Evolutionary conservation across 371 early-diverging fungal species (phyloP).

Genomic region (Lichtheimia corymbifera): DNA sequence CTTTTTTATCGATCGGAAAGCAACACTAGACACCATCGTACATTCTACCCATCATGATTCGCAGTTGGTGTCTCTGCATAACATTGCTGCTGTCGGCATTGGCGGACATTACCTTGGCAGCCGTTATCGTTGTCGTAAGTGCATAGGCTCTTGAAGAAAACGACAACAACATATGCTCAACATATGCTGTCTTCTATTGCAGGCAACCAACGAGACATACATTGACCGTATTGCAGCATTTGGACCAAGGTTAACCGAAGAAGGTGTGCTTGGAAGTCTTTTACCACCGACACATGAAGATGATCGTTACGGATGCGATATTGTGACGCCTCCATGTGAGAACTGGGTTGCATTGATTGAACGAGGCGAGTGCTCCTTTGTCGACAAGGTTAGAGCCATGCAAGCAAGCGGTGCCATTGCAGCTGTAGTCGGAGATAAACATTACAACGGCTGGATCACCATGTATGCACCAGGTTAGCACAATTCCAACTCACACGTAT

Average conservation of each 20-base stretch:
- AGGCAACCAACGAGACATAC: conserved; percentile 63
- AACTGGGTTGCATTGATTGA: conserved; percentile 85
- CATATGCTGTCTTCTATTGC: background rate
- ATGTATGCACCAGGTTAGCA: conserved; percentile 86
- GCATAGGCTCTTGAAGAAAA: background rate
- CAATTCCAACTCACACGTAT: background rate
- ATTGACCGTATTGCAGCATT: conserved; percentile 72
- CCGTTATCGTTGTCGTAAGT: conserved; percentile 21
- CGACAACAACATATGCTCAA: background rate
- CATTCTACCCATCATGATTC: conserved; percentile 9
- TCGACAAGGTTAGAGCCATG: conserved; percentile 87
- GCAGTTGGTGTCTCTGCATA: conserved; percentile 7
- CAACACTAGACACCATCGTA: background rate
- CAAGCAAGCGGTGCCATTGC: conserved; percentile 84
- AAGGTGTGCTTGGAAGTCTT: conserved; percentile 48
- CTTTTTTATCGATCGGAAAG: background rate
- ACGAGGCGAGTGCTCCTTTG: conserved; percentile 86
- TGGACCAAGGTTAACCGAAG: conserved; percentile 56
- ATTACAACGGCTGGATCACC: conserved; percentile 74
- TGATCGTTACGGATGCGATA: conserved; percentile 37
- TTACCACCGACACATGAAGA: conserved; percentile 23
- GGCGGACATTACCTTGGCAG: conserved; percentile 9
- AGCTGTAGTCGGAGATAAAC: conserved; percentile 89
- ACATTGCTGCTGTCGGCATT: conserved; percentile 3
- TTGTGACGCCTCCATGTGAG: conserved; percentile 26